Percentiles rank a stretch among this genome's conserved stretches.
Conservation (phyloP, 495 filamentous ascomycete genomes). For the Saxispiralis lemnorum region DNA sequence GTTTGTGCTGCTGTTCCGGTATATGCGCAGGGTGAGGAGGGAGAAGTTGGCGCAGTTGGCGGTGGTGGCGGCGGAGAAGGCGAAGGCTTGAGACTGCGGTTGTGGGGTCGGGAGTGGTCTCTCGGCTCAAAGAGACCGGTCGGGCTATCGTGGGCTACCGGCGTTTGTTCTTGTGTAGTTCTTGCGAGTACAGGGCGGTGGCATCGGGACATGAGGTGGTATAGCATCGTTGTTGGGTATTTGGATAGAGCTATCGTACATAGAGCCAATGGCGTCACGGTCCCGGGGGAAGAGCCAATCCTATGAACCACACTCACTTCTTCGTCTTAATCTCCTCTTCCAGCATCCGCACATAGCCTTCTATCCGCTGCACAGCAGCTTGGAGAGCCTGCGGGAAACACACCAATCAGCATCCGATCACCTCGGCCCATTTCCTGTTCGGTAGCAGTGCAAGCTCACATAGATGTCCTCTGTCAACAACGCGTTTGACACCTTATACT, state of each 20-base stretch:
- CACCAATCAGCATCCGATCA: not conserved
- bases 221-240: too few species aligned
- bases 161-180: too few species aligned
- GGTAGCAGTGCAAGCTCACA: too few species aligned
- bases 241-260: too few species aligned
- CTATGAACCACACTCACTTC: conserved; percentile 29
- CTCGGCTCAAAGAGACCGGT: too few species aligned
- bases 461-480: conserved; percentile 89
- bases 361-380: conserved; percentile 67
- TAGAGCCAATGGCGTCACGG: too few species aligned
- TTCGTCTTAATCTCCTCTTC: conserved; percentile 67
- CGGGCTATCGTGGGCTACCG: too few species aligned
- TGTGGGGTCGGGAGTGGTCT: too few species aligned
- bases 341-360: conserved; percentile 60
- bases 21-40: conserved; percentile 50
- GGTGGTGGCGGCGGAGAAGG: conserved; percentile 35
- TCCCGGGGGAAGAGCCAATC: too few species aligned
- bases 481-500: conserved; percentile 88
- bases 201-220: too few species aligned
- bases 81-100: conserved; percentile 1
- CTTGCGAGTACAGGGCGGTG: too few species aligned
- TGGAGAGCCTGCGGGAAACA: conserved; percentile 53
- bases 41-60: conserved; percentile 55
- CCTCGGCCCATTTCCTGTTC: too few species aligned
- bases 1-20: conserved; percentile 75